These are phyloP conservation scores for Aureobasidium musti DNA, from an alignment of 2,329 filamentous ascomycete species.

Conservation along the genomic window DNA sequence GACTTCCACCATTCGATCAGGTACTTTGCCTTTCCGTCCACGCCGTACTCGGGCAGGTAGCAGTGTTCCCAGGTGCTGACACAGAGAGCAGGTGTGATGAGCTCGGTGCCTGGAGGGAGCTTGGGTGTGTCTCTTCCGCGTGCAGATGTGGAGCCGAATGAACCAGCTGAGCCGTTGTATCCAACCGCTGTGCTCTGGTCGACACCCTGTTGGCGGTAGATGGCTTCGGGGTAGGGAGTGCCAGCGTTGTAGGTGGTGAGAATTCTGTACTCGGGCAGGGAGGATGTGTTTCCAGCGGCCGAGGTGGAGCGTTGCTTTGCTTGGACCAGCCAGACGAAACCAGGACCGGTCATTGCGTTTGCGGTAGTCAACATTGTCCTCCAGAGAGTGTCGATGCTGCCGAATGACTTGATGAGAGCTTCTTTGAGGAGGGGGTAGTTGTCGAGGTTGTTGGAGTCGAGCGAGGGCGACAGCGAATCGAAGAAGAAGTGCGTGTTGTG, in stretches of 20 bases:
- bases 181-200: constrained; percentile 62
- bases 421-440: constrained; percentile 60
- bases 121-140: constrained; percentile 39
- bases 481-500: constrained; percentile 92
- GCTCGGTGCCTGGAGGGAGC: constrained; percentile 65
- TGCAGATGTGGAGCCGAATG: constrained; percentile 42
- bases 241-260: constrained; percentile 90
- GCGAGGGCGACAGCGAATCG: constrained; percentile 43
- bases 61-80: constrained; percentile 97
- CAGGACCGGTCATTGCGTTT: constrained; percentile 90
- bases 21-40: constrained; percentile 73
- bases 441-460: constrained; percentile 43
- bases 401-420: constrained; percentile 71
- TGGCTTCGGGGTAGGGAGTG: constrained; percentile 80
- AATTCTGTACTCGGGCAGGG: constrained; percentile 60
- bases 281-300: constrained; percentile 37
- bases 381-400: constrained; percentile 78
- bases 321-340: constrained; percentile 89
- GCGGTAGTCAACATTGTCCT: constrained; percentile 79
- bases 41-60: constrained; percentile 80
- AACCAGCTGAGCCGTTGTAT: constrained; percentile 44
- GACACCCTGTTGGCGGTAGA: constrained; percentile 69
- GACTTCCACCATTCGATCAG: constrained; percentile 82
- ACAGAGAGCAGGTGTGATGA: constrained; percentile 77
- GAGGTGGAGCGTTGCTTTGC: constrained; percentile 2